Conservation (phyloP, 208 protist genomes). For the Wallacemonas rigidus region DNA sequence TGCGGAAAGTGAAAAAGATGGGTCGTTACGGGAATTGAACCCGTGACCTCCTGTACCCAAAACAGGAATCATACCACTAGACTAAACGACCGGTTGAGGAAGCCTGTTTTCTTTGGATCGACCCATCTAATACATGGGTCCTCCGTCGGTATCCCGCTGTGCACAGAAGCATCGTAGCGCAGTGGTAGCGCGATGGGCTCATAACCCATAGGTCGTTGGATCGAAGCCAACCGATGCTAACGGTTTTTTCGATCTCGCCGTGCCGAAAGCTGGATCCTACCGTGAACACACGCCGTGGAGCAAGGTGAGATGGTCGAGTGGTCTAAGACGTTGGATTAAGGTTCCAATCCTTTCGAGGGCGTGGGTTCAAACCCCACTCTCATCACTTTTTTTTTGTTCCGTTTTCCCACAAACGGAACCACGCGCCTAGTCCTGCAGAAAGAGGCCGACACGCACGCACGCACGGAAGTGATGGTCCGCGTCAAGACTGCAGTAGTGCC, state of each 20-base stretch:
- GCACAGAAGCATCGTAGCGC: constrained; percentile 87
- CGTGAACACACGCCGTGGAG: neutral
- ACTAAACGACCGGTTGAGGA: constrained; percentile 72
- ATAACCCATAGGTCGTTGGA: constrained; percentile 95
- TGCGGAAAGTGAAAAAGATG: constrained; percentile 38
- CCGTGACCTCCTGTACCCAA: constrained; percentile 93
- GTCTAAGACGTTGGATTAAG: constrained; percentile 43
- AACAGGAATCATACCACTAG: constrained; percentile 94
- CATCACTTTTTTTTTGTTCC: constrained; percentile 19
- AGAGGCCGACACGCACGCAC: too few relatives aligned
- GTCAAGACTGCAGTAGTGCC: too few relatives aligned
- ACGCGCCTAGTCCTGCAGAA: neutral
- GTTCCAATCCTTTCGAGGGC: constrained; percentile 38
- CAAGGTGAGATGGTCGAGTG: constrained; percentile 38
- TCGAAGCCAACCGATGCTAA: constrained; percentile 94
- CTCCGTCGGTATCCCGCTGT: fast-evolving
- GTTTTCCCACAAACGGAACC: neutral
- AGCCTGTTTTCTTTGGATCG: neutral
- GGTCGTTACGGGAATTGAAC: constrained; percentile 93
- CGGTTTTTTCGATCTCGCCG: constrained; percentile 39
- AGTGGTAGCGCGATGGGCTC: constrained; percentile 94
- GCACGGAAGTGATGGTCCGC: too few relatives aligned
- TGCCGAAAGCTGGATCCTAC: neutral
- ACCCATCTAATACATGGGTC: neutral
- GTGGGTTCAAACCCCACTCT: constrained; percentile 22